Conservation (phyloP, 192 early-diverging fungal species). For the Coemansia sp. region DNA sequence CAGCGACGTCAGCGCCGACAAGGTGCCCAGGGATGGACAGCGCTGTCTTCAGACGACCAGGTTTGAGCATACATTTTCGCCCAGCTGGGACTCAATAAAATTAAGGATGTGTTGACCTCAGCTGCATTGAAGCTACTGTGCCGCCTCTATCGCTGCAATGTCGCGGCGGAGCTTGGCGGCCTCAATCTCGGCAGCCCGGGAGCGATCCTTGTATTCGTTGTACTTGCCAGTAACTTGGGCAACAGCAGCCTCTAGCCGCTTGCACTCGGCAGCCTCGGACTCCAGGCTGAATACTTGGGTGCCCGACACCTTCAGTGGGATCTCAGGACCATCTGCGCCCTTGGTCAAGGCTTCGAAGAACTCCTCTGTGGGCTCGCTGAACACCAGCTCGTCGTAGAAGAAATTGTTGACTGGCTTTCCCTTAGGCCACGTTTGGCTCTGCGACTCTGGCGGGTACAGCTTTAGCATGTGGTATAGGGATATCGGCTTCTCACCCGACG, state of each 20-base stretch:
- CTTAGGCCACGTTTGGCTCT: slow-evolving; percentile 46
- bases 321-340: slow-evolving; percentile 50
- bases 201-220: slow-evolving; percentile 52
- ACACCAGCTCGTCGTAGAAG: slow-evolving; percentile 59
- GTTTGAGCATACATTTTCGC: slow-evolving; percentile 1
- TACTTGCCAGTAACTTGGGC: slow-evolving; percentile 59
- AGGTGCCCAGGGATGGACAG: slow-evolving; percentile 12
- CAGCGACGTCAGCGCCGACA: slow-evolving; percentile 18
- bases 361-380: slow-evolving; percentile 81
- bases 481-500: slow-evolving; percentile 75
- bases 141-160: slow-evolving; percentile 44
- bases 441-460: slow-evolving; percentile 69
- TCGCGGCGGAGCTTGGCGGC: slow-evolving; percentile 51
- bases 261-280: slow-evolving; percentile 69
- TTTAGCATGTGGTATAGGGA: slow-evolving; percentile 86
- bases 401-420: slow-evolving; percentile 54
- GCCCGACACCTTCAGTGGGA: slow-evolving; percentile 51
- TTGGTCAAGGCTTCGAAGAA: slow-evolving; percentile 62
- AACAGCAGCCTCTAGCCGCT: slow-evolving; percentile 59
- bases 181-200: slow-evolving; percentile 51
- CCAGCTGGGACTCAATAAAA: too few relatives aligned
- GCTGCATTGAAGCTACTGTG: slow-evolving; percentile 5
- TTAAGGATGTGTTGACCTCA: neutral
- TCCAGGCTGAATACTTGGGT: slow-evolving; percentile 53
- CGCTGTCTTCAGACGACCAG: slow-evolving; percentile 20